Evolutionary conservation across 805 yeast species (phyloP).

Genomic region (Isabelozyma gotoi): DNA sequence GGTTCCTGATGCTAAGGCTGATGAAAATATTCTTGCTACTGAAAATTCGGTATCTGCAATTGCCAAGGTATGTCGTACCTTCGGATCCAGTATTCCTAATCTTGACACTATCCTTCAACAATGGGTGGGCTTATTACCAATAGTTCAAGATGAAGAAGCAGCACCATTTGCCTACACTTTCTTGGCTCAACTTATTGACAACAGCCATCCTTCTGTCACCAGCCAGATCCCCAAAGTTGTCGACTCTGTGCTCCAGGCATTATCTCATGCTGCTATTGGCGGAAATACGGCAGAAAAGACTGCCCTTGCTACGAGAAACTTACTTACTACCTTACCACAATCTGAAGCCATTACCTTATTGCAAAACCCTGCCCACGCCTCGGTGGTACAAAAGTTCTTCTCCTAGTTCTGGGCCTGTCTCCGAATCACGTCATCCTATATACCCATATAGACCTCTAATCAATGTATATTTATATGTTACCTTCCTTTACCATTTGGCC

Average conservation of each 20-base stretch:
- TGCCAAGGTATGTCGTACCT: conserved; percentile 74
- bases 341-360: conserved; percentile 64
- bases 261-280: conserved; percentile 60
- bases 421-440: not conserved
- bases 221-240: conserved; percentile 61
- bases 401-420: conserved; percentile 12
- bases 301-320: conserved; percentile 59
- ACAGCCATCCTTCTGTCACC: conserved; percentile 54
- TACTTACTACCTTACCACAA: conserved; percentile 66
- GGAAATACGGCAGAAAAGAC: conserved; percentile 73
- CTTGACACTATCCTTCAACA: conserved; percentile 60
- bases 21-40: conserved; percentile 81
- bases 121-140: conserved; percentile 84
- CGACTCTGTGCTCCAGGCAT: conserved; percentile 71
- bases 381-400: conserved; percentile 62
- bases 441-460: not conserved
- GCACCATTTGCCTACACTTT: conserved; percentile 83
- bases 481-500: too few relatives aligned
- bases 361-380: conserved; percentile 61
- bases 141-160: conserved; percentile 81
- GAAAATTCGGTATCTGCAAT: conserved; percentile 83
- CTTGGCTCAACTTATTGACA: conserved; percentile 67
- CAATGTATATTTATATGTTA: too few relatives aligned
- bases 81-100: conserved; percentile 59
- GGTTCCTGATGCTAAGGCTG: conserved; percentile 81